Evolutionary conservation across 257 asterid species (phyloP).

Genomic region (Plantago major): DNA sequence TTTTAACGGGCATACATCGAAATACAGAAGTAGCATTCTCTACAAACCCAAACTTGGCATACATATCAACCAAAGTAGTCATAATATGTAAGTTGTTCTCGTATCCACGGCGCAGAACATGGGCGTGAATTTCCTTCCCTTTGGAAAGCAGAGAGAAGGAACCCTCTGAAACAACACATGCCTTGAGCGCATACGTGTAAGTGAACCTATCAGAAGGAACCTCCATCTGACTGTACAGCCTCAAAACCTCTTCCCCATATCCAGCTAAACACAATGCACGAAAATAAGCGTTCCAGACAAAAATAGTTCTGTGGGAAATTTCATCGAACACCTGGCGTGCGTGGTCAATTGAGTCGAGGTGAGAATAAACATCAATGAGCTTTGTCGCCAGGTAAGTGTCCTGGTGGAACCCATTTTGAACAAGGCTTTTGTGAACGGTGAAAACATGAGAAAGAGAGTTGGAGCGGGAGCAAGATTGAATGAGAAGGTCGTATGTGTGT

Average conservation of each 20-base stretch:
- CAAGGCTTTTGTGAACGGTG: conserved; percentile 45
- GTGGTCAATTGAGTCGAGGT: conserved; percentile 37
- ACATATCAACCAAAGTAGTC: conserved; percentile 87
- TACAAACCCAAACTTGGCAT: conserved; percentile 68
- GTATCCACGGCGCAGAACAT: conserved; percentile 68
- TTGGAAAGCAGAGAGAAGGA: conserved; percentile 21
- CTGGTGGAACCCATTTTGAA: conserved; percentile 60
- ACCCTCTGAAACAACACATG: conserved; percentile 64
- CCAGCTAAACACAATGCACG: conserved; percentile 73
- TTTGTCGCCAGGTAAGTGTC: conserved; percentile 89
- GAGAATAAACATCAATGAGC: conserved; percentile 60
- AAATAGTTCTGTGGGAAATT: conserved; percentile 48
- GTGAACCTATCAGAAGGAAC: conserved; percentile 78
- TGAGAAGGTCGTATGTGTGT: conserved; percentile 74
- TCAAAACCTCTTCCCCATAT: conserved; percentile 64
- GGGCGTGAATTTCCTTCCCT: conserved; percentile 78
- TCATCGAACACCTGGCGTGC: conserved; percentile 84
- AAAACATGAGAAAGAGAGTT: conserved; percentile 45
- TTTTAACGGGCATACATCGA: conserved; percentile 52
- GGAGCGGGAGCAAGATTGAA: conserved; percentile 52
- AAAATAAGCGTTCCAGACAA: conserved; percentile 74
- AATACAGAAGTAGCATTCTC: conserved; percentile 51
- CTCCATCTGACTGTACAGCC: conserved; percentile 43
- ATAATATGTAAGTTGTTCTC: conserved; percentile 61
- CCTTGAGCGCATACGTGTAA: conserved; percentile 78